These are phyloP conservation scores for Glycine soja DNA, from an alignment of 306 rosid genomes.

Conservation along the genomic window DNA sequence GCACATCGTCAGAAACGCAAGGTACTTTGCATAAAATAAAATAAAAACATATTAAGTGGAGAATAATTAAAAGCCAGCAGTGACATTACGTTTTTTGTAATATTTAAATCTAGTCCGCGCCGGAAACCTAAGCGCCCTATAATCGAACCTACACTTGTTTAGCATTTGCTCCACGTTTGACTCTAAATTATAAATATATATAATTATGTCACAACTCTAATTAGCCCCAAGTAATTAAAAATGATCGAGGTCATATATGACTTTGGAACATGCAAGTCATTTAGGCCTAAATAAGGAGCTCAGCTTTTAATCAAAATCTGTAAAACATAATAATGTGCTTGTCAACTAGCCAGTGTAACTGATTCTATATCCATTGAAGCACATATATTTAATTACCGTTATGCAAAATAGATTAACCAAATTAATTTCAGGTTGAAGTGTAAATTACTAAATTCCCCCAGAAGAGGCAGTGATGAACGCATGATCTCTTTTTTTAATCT, in stretches of 20 bases:
- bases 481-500: too few species aligned
- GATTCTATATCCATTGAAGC: background rate
- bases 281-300: background rate
- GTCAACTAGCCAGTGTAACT: too few species aligned
- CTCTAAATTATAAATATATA: background rate
- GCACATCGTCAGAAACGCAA: constrained; percentile 31
- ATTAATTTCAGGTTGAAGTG: too few species aligned
- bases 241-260: background rate
- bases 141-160: constrained; percentile 37
- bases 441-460: too few species aligned
- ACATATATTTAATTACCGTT: background rate
- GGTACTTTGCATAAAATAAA: constrained; percentile 38
- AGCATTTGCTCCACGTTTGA: constrained; percentile 36
- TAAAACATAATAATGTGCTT: background rate
- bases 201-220: constrained; percentile 18
- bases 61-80: constrained; percentile 49
- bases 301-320: background rate
- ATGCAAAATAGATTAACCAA: background rate
- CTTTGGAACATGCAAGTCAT: constrained; percentile 18
- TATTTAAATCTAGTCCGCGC: constrained; percentile 50
- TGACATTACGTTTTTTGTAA: constrained; percentile 46
- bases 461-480: too few species aligned
- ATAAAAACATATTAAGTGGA: constrained; percentile 37
- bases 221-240: constrained; percentile 40
- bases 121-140: constrained; percentile 52